These are phyloP conservation scores for Symbiodinium natans DNA, from an alignment of 73 alveolate genomes.

Conservation along the genomic window DNA sequence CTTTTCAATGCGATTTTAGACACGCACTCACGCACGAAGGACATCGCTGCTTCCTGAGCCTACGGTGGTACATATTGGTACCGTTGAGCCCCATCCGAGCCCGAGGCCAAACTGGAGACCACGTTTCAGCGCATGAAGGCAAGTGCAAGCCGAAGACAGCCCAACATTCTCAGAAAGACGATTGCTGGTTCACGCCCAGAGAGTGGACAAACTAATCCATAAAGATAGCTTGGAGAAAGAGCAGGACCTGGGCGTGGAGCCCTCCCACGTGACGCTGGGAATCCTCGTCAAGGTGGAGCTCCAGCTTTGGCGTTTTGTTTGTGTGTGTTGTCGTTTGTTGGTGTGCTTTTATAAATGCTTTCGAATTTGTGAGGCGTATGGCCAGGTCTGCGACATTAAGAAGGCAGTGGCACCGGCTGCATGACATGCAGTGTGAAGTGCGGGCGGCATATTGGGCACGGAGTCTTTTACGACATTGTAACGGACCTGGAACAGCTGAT, in stretches of 20 bases:
- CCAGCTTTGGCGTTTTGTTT: background rate
- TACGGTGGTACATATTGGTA: too few relatives aligned
- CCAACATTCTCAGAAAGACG: background rate
- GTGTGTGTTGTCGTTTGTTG: background rate
- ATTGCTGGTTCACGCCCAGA: background rate
- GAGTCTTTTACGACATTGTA: too few relatives aligned
- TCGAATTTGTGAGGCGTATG: conserved; percentile 86
- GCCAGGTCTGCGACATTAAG: conserved; percentile 96
- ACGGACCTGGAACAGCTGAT: too few relatives aligned
- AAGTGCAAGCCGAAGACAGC: background rate
- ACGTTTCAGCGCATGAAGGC: conserved; percentile 35
- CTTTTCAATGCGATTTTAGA: conserved; percentile 96
- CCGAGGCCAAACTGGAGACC: conserved; percentile 37
- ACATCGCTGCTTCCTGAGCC: background rate
- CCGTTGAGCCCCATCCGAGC: too few relatives aligned
- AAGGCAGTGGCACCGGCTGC: conserved; percentile 95
- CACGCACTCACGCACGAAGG: conserved; percentile 67
- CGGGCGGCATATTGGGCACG: too few relatives aligned
- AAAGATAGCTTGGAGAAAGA: too few relatives aligned
- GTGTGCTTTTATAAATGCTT: background rate
- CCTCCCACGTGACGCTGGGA: conserved; percentile 97
- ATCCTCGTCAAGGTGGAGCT: conserved; percentile 97
- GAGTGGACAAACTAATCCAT: background rate
- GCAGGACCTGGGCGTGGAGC: conserved; percentile 96
- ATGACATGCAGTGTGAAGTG: too few relatives aligned